Evolutionary conservation across 257 asterid species (phyloP), one percentile per base, ranked within the genome.

Genomic region (Salvia rosmarinus): DNA sequence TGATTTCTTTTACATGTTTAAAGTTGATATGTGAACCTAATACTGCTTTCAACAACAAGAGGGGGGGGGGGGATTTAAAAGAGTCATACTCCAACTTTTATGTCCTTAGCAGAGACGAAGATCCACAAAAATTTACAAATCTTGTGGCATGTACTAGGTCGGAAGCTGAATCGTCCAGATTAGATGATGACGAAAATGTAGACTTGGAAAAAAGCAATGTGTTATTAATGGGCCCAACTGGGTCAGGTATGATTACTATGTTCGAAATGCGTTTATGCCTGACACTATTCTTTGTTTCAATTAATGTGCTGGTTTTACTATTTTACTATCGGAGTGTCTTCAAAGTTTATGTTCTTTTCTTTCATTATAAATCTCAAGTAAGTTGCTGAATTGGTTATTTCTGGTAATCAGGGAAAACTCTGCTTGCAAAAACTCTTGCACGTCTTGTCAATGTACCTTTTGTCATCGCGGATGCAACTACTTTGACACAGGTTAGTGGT

Each of bases 391-490:
- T 19, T 51, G 51, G 66, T 43, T 69, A 14, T 72, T 76, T 74
- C 66, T 81, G 73, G 58, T 67, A 74, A 82, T 82, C 83, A 92
- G 98, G 98, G 56, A 92, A 92, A 78, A 92, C 98, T 12, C 85
- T 89, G 50, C 98, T 92, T 63, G 98, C 98, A 46, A 92, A 92
- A 84, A 88, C 95, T 47, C 95, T 92, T 72, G 98, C 98, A 56
- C 98, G 98, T 68, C 82, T 92, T 77, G 98, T 92, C 76, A 92
- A 92, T 84, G 98, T 92, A 46, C 98, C 98, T 47, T 88, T 92
- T 80, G 98, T 92, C 61, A 89, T 92, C 56, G 96, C 95, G 0
- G 98, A 92, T 83, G 96, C 98, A 63, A 92, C 98, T 61, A 84
- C 95, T 72, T 79, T 92, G 78, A 92, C 98, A 43, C 98, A 92